Conservation (phyloP, 106 monocot species). For the Acorus gramineus region DNA sequence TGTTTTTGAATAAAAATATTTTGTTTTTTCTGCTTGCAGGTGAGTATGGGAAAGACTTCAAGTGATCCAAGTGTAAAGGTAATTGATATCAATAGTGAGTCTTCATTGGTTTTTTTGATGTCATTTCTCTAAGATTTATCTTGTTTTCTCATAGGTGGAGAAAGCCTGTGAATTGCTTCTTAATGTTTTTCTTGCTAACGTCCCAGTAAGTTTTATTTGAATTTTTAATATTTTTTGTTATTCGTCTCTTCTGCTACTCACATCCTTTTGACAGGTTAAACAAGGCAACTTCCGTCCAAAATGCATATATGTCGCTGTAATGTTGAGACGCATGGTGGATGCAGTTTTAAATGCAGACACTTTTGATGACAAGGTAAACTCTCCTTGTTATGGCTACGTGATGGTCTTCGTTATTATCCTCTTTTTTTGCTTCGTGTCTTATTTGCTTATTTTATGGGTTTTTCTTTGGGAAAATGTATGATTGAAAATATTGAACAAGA, state of each 20-base stretch:
- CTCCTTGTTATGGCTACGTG: neutral
- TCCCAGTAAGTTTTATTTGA: constrained; percentile 45
- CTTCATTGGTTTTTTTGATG: too few relatives aligned
- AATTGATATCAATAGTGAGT: too few relatives aligned
- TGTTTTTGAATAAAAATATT: too few relatives aligned
- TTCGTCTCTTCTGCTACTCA: neutral
- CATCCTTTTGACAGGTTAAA: constrained; percentile 31
- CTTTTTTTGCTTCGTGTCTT: neutral
- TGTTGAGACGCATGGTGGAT: constrained; percentile 98
- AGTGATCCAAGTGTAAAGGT: too few relatives aligned
- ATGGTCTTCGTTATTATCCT: neutral
- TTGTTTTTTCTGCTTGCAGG: too few relatives aligned
- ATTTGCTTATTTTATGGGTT: neutral
- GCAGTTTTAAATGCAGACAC: constrained; percentile 75
- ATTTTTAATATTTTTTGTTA: neutral
- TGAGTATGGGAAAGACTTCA: too few relatives aligned
- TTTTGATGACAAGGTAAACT: constrained; percentile 83
- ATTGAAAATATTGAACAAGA: too few relatives aligned
- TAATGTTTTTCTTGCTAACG: constrained; percentile 94
- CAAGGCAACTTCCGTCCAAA: constrained; percentile 63
- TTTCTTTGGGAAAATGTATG: too few relatives aligned
- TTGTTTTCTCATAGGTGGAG: constrained; percentile 42
- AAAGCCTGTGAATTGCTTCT: constrained; percentile 49
- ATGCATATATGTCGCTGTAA: constrained; percentile 87
- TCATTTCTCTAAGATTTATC: neutral